Evolutionary conservation across 257 asterid genomes (phyloP).

Genomic region (Solanum bulbocastanum): DNA sequence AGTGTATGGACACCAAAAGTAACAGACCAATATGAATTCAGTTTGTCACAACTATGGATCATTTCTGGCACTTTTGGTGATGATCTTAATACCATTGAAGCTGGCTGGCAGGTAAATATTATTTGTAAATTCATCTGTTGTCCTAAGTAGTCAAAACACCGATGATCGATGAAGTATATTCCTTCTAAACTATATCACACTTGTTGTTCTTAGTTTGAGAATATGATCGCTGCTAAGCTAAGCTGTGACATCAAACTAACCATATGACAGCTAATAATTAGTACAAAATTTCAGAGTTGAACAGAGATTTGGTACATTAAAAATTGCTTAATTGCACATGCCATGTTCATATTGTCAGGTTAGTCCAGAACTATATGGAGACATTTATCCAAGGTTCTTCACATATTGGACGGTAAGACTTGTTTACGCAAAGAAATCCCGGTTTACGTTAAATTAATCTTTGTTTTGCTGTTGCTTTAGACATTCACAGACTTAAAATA

Average conservation of each 20-base stretch:
- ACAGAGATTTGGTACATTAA: not conserved
- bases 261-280: not conserved
- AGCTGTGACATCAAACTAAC: not conserved
- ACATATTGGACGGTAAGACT: constrained; percentile 1
- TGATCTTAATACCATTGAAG: constrained; percentile 3
- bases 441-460: not conserved
- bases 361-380: constrained; percentile 1
- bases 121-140: not conserved
- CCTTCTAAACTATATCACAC: not conserved
- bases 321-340: not conserved
- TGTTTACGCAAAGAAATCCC: not conserved
- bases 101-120: constrained; percentile 2
- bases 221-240: not conserved
- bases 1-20: constrained; percentile 5
- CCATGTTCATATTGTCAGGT: constrained; percentile 1
- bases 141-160: not conserved
- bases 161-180: not conserved
- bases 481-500: not conserved
- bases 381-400: constrained; percentile 1
- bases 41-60: constrained; percentile 4
- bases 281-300: not conserved
- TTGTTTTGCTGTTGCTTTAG: not conserved
- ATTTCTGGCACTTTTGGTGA: constrained; percentile 1
- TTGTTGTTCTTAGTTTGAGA: not conserved
- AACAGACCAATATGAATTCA: constrained; percentile 3